Evolutionary conservation across 2,329 filamentous ascomycete genomes (phyloP).

Genomic region (Fusarium odoratissimum): DNA sequence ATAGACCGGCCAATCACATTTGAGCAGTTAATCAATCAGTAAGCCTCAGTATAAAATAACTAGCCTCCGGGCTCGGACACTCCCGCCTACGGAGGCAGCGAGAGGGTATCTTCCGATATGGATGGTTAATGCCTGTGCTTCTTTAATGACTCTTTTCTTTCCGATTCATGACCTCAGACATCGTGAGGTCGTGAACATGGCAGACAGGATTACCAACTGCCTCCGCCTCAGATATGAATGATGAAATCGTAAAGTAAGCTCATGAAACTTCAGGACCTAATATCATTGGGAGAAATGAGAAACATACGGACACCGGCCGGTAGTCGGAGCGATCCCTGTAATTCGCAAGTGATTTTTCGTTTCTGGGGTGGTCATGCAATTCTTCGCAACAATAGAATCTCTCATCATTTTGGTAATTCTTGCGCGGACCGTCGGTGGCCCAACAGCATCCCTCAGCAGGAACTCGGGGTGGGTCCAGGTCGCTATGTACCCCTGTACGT

Average conservation of each 20-base stretch:
- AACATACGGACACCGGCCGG: constrained; percentile 42
- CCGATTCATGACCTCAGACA: background rate
- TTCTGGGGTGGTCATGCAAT: constrained; percentile 30
- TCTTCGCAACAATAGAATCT: constrained; percentile 19
- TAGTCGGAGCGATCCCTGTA: constrained; percentile 41
- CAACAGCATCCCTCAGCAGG: constrained; percentile 42
- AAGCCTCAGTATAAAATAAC: constrained; percentile 20
- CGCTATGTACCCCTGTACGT: constrained; percentile 23
- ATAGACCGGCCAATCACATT: constrained; percentile 30
- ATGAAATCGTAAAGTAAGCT: constrained; percentile 34
- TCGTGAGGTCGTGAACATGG: constrained; percentile 3
- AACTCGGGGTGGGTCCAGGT: constrained; percentile 46
- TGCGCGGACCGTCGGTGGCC: constrained; percentile 47
- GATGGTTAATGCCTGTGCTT: constrained; percentile 4
- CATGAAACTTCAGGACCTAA: constrained; percentile 7
- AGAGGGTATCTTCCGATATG: constrained; percentile 18
- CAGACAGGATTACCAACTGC: constrained; percentile 31
- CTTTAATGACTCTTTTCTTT: constrained; percentile 1
- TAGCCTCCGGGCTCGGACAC: constrained; percentile 36
- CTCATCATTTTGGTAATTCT: constrained; percentile 26
- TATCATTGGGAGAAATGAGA: constrained; percentile 1
- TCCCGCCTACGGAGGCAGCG: constrained; percentile 27
- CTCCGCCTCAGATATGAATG: constrained; percentile 17
- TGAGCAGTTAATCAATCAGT: constrained; percentile 43
- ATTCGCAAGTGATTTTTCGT: background rate